Evolutionary conservation across 1,139 yeast genomes (phyloP).

Genomic region (Suhomyces guaymorum): DNA sequence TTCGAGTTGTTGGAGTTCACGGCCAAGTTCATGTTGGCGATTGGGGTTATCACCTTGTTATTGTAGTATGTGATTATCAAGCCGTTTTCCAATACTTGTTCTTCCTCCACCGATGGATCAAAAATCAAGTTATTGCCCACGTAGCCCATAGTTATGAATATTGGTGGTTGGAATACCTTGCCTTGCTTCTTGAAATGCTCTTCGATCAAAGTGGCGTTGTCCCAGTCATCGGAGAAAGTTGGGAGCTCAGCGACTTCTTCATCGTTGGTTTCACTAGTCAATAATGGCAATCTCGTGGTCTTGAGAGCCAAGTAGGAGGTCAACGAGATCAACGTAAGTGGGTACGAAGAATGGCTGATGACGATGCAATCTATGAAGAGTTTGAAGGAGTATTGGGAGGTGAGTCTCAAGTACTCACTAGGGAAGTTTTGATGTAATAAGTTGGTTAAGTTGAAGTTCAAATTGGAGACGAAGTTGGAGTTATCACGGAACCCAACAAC

Average conservation of each 20-base stretch:
- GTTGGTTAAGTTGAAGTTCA: conserved; percentile 52
- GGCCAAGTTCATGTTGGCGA: conserved; percentile 57
- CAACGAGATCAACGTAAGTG: conserved; percentile 75
- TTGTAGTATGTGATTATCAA: conserved; percentile 69
- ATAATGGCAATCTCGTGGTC: conserved; percentile 73
- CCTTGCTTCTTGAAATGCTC: conserved; percentile 24
- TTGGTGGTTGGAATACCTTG: conserved; percentile 62
- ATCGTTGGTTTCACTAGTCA: conserved; percentile 61
- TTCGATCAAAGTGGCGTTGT: conserved; percentile 50
- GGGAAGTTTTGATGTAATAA: conserved; percentile 54
- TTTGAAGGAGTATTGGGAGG: conserved; percentile 74
- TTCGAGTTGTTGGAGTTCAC: conserved; percentile 38
- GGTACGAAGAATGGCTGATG: conserved; percentile 65
- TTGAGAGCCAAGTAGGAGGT: conserved; percentile 79
- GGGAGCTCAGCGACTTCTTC: conserved; percentile 80
- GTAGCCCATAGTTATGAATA: conserved; percentile 72
- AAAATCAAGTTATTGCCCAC: conserved; percentile 67
- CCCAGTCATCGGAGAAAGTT: conserved; percentile 88
- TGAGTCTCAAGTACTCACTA: conserved; percentile 53
- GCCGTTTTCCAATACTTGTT: conserved; percentile 83
- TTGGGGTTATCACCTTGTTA: conserved; percentile 64
- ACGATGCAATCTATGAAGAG: conserved; percentile 78
- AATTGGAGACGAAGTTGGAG: conserved; percentile 59
- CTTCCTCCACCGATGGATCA: conserved; percentile 86
- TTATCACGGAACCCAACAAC: conserved; percentile 72